Percentiles rank a stretch among this genome's conserved stretches.
Evolutionary conservation across 306 rosid genomes (phyloP).

Genomic region (Trifolium fragiferum): DNA sequence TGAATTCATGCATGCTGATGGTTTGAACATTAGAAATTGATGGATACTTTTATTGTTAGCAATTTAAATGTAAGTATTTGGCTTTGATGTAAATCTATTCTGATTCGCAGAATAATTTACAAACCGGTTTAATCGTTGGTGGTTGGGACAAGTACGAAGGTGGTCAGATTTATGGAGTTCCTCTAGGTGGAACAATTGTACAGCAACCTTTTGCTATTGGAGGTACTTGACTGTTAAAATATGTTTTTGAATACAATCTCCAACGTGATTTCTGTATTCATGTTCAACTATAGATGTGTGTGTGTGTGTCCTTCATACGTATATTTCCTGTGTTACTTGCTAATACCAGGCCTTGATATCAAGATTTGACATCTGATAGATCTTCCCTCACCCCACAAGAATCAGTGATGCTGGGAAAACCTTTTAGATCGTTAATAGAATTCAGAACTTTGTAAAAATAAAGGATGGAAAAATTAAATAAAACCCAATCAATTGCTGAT

Average conservation of each 20-base stretch:
- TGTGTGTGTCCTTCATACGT: not conserved
- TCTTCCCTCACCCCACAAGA: not conserved
- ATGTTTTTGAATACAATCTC: not conserved
- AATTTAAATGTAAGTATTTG: not conserved
- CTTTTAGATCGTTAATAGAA: conserved; percentile 10
- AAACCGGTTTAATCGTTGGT: conserved; percentile 91
- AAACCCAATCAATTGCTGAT: not conserved
- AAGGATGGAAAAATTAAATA: not conserved
- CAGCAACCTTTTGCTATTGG: conserved; percentile 94
- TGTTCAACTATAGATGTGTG: not conserved
- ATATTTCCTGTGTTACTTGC: not conserved
- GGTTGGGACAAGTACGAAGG: conserved; percentile 99
- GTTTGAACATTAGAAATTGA: not conserved
- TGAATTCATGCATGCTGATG: too few relatives aligned
- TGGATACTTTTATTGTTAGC: not conserved
- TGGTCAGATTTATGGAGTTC: conserved; percentile 87
- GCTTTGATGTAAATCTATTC: conserved; percentile 38
- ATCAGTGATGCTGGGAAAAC: conserved; percentile 2
- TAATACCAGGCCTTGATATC: conserved; percentile 20
- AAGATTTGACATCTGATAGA: not conserved
- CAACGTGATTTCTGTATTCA: conserved; percentile 2
- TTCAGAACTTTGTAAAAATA: not conserved
- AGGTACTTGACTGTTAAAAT: conserved; percentile 55
- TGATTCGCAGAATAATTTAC: conserved; percentile 70
- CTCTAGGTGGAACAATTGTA: conserved; percentile 87